Base-by-base conservation (phyloP, 768 basidiomycete genomes). In the Termitomyces sp. region DNA sequence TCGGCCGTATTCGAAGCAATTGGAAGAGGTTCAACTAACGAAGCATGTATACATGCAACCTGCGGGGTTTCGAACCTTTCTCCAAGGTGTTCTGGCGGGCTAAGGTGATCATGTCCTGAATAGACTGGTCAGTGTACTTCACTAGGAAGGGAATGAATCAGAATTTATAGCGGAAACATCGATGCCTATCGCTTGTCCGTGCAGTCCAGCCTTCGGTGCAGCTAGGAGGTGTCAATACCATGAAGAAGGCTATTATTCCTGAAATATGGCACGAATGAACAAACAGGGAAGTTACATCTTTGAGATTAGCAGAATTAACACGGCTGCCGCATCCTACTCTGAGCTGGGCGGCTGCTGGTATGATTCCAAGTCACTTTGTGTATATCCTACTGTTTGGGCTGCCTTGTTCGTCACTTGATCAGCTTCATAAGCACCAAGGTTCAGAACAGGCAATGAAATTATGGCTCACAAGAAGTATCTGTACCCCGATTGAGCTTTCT, bases 301-400 rank as follows among this genome's bases (percentile, higher is more conserved):
- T 80, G 55, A 86, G 70, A 40, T 69, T 75, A 0, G 84, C 84
- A 8, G 71, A 63, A 8, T 74, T 78, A 1, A 81, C 73, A 1
- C 84, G 84, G 65, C 81, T 85, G 24, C 84, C 85, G 65, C 85
- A 86, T 49, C 81, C 75, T 20, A 84, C 66, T 16, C 84, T 84
- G 69, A 85, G 71, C 58, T 84, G 35, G 7, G 84, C 70, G 11
- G 75, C 74, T 3, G 65, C 69, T 12, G 84, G 81, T 36, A 84
- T 68, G 3, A 69, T 9, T 69, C 65, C 4, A 85, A 72, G 38
- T 84, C 71, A 28, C 78, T 78, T 16, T 61, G 42, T 0, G 77
- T 77, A 60, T 84, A 85, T 39, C 85, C 85, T 57, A 84, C 81
- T 1, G 79, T 73, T 35, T 71, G 42, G 0, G 81, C 81, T 1